These are phyloP conservation scores for Cystoderma amianthinum DNA, from an alignment of 768 basidiomycete species.

Conservation along the genomic window DNA sequence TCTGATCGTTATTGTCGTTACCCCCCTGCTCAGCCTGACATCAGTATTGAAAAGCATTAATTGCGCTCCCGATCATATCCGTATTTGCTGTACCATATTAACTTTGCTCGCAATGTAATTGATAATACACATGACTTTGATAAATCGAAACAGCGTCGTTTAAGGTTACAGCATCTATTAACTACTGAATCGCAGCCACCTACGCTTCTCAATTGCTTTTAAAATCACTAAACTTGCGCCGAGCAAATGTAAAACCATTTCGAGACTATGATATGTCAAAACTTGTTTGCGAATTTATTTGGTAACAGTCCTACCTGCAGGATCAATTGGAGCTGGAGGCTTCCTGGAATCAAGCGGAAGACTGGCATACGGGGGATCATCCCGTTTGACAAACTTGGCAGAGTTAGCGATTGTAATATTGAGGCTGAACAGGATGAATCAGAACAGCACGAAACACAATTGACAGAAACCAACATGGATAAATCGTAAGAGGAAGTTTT, in stretches of 20 bases:
- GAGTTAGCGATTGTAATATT: conserved; percentile 77
- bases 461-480: conserved; percentile 61
- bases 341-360: conserved; percentile 77
- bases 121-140: neutral
- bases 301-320: conserved; percentile 82
- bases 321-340: conserved; percentile 85
- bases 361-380: conserved; percentile 55
- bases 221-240: conserved; percentile 58
- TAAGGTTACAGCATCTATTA: too few species aligned
- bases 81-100: neutral
- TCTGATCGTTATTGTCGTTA: conserved; percentile 88
- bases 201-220: too few species aligned
- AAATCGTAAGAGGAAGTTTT: conserved; percentile 70
- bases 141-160: neutral
- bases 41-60: conserved; percentile 25
- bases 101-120: neutral
- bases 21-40: conserved; percentile 62
- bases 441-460: conserved; percentile 4
- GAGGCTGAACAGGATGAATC: conserved; percentile 40
- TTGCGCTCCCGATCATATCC: conserved; percentile 3
- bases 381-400: conserved; percentile 55
- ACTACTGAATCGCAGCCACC: too few species aligned
- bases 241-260: conserved; percentile 96
- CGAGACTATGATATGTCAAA: conserved; percentile 43
- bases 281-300: too few species aligned